A percentile compares a stretch with the other conserved stretches of the same genome.
These are phyloP conservation scores for Fusarium verrucosum DNA, from an alignment of 2,329 filamentous ascomycete genomes.

Conservation along the genomic window DNA sequence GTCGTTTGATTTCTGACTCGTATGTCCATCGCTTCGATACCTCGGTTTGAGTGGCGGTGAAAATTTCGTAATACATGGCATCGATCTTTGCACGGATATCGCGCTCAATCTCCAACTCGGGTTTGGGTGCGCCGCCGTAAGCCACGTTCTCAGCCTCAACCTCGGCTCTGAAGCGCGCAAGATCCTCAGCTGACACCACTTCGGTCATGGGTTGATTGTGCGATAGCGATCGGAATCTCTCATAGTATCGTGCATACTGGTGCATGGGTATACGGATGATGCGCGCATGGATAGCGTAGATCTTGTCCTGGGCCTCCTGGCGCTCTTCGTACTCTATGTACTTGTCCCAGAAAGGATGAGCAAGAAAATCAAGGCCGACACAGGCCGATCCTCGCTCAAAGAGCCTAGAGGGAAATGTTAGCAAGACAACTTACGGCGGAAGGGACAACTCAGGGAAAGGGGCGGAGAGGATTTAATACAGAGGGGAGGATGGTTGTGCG, in stretches of 20 bases:
- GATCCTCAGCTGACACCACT: constrained; percentile 72
- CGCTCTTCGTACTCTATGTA: constrained; percentile 97
- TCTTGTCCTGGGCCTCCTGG: constrained; percentile 81
- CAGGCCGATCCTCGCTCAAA: constrained; percentile 88
- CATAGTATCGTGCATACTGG: constrained; percentile 94
- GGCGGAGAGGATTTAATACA: constrained; percentile 68
- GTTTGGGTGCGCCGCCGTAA: constrained; percentile 63
- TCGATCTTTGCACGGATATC: constrained; percentile 85
- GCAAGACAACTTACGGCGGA: constrained; percentile 32
- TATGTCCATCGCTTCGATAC: constrained; percentile 94
- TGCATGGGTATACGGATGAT: constrained; percentile 93
- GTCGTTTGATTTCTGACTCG: constrained; percentile 92
- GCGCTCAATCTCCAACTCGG: constrained; percentile 82
- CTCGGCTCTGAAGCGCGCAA: constrained; percentile 76
- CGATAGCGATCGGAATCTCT: constrained; percentile 83
- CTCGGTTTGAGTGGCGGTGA: constrained; percentile 83
- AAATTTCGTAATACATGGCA: constrained; percentile 80
- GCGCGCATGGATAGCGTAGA: constrained; percentile 83
- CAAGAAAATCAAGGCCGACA: constrained; percentile 91
- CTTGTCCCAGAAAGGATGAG: constrained; percentile 98
- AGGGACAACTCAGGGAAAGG: constrained; percentile 49
- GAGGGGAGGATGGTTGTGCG: constrained; percentile 58
- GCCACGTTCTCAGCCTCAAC: constrained; percentile 71
- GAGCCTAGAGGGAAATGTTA: constrained; percentile 67
- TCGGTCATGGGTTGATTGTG: constrained; percentile 77